Conservation (phyloP, 2,329 filamentous ascomycete genomes). For the Apiospora sp. region DNA sequence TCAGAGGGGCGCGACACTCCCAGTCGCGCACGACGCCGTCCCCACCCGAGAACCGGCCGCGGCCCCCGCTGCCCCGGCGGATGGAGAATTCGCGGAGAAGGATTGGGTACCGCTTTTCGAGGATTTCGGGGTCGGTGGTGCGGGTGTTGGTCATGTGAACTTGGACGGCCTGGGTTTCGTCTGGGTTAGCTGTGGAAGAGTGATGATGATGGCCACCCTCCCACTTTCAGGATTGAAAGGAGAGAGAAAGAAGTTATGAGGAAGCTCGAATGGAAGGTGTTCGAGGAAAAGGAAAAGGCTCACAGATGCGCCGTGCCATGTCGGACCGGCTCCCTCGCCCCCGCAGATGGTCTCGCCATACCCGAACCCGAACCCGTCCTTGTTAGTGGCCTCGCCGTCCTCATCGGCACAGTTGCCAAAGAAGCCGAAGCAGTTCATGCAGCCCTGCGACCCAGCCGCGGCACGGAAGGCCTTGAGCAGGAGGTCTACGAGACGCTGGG, state of each 20-base stretch:
- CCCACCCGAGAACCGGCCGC: conserved; percentile 67
- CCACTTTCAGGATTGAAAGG: too few relatives aligned
- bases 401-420: conserved; percentile 70
- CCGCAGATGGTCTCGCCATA: conserved; percentile 81
- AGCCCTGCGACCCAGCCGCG: conserved; percentile 74
- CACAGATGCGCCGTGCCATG: conserved; percentile 69
- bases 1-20: conserved; percentile 73
- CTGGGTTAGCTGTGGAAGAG: neutral
- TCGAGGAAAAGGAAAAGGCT: neutral
- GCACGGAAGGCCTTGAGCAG: conserved; percentile 38
- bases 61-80: conserved; percentile 62
- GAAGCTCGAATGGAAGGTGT: neutral
- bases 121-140: conserved; percentile 75
- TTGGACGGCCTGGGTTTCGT: conserved; percentile 60
- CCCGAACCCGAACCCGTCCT: conserved; percentile 62
- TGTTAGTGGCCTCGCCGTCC: neutral
- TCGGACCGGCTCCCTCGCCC: conserved; percentile 70
- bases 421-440: conserved; percentile 73
- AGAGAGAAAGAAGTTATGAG: too few relatives aligned
- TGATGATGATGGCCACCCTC: neutral
- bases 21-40: conserved; percentile 75
- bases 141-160: conserved; percentile 80
- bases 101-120: conserved; percentile 75
- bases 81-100: conserved; percentile 70
- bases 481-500: conserved; percentile 34